Base-by-base conservation (phyloP, 2,329 filamentous ascomycete species). In the Akanthomyces muscarius region DNA sequence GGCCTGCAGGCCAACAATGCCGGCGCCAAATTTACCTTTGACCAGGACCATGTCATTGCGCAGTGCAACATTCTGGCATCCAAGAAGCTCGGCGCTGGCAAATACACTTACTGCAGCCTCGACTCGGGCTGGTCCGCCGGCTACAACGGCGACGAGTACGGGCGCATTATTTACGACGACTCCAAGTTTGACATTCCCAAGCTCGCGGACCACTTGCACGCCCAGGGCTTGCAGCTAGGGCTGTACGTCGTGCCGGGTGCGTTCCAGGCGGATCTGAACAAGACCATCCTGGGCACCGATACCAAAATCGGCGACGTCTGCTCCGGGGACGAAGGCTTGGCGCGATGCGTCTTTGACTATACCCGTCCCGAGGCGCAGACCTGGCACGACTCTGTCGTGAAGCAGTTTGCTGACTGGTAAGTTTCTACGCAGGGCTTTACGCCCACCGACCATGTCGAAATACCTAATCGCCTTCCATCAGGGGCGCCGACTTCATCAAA, bases 121-220 rank as follows among this genome's bases (percentile, higher is more conserved):
- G 66, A 68, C 56, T 67, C 66, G 23, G 66, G 66, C 33, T 68
- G 66, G 65, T 68, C 66, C n/a, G 66, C 66, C 47, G 66, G 65
- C 47, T 58, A 38, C 28, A 64, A 67, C 53, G 66, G 66, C 16
- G 66, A 68, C 51, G 65, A 68, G 23, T 47, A 65, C 44, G 66
- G 66, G 23, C 62, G 65, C 18, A 68, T 67, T 52, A 62, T 65
- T 13, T 68, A 68, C 41, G 66, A 68, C 25, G 36, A 60, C 16
- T 38, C 55, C 21, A 61, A 60, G 23, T 68, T 67, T 47, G 56
- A 65, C 30, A 67, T 68, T 21, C 66, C 66, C 14, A 36, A 54
- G 21, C 44, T 68, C 30, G 65, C 65, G 25, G 61, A 64, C 16
- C 65, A 66, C 47, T 61, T 68, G 28, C 66, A 68, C 61, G 61